Evolutionary conservation across 73 alveolate genomes (phyloP).

Genomic region (Paramecium tetraurelia): DNA sequence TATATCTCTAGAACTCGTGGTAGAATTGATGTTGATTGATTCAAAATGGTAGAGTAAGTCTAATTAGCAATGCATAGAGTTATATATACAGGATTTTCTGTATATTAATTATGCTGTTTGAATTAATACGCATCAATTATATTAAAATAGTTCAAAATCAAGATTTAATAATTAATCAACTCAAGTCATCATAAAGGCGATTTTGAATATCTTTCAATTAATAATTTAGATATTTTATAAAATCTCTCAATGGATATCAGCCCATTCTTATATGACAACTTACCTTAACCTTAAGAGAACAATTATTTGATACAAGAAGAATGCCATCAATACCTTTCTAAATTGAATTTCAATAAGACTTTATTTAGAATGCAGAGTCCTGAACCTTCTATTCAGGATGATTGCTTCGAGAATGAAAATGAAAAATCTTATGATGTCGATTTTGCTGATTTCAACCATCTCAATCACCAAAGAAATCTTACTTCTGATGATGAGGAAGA

Average conservation of each 20-base stretch:
- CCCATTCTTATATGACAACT: neutral
- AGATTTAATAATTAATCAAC: neutral
- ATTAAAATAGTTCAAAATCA: neutral
- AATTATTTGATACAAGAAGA: neutral
- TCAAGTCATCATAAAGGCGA: neutral
- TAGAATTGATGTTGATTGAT: too few relatives aligned
- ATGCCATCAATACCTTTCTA: neutral
- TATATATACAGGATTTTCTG: neutral
- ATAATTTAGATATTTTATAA: neutral
- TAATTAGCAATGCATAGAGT: neutral
- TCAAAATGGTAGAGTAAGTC: too few relatives aligned
- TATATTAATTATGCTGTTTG: neutral
- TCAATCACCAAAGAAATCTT: neutral
- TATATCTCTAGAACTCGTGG: too few relatives aligned
- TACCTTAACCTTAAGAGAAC: neutral
- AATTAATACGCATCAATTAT: neutral
- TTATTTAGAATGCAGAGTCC: slow-evolving; percentile 8
- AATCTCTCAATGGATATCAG: neutral
- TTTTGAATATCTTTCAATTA: neutral
- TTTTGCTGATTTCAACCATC: neutral
- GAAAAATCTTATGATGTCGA: neutral
- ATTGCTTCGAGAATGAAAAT: neutral
- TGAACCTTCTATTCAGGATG: neutral
- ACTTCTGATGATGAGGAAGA: neutral
- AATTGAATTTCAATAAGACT: neutral